A percentile compares a stretch with the other conserved stretches of the same genome.
Evolutionary conservation across 164 flowering plant species (phyloP).

Genomic region (Vitis labrusca): DNA sequence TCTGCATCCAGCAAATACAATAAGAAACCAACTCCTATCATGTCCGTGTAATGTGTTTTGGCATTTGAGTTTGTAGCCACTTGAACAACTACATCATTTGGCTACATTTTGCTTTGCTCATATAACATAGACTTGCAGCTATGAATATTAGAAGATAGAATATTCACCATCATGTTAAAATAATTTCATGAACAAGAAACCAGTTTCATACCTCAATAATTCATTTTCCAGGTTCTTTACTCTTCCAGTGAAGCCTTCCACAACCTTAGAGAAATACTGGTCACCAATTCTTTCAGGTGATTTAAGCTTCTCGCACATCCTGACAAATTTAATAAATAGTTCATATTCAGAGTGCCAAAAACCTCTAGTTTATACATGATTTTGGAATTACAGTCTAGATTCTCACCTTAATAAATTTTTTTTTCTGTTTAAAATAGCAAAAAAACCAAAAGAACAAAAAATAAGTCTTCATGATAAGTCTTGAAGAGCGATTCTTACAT

Average conservation of each 20-base stretch:
- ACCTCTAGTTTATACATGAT: not conserved
- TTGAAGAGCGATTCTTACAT: conserved; percentile 40
- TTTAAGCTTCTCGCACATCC: conserved; percentile 42
- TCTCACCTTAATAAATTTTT: not conserved
- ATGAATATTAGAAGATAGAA: not conserved
- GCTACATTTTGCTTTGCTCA: too few relatives aligned
- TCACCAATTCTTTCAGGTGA: conserved; percentile 32
- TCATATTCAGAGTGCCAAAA: conserved; percentile 2
- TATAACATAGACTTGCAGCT: not conserved
- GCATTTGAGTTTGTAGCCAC: too few relatives aligned
- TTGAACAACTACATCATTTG: too few relatives aligned
- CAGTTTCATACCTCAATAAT: conserved; percentile 50
- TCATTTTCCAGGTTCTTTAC: conserved; percentile 58
- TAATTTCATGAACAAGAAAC: not conserved
- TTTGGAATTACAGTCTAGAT: not conserved
- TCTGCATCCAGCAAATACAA: too few relatives aligned
- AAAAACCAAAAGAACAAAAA: too few relatives aligned
- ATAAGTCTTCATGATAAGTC: not conserved
- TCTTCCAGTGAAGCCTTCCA: conserved; percentile 49
- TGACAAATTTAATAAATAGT: conserved; percentile 19
- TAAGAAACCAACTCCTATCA: too few relatives aligned
- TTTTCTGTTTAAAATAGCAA: not conserved
- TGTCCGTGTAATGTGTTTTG: too few relatives aligned
- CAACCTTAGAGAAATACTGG: conserved; percentile 38
- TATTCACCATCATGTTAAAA: not conserved